A percentile compares a stretch with the other conserved stretches of the same genome.
Conservation (phyloP, 495 filamentous ascomycete genomes). For the Hyaloscypha variabilis region DNA sequence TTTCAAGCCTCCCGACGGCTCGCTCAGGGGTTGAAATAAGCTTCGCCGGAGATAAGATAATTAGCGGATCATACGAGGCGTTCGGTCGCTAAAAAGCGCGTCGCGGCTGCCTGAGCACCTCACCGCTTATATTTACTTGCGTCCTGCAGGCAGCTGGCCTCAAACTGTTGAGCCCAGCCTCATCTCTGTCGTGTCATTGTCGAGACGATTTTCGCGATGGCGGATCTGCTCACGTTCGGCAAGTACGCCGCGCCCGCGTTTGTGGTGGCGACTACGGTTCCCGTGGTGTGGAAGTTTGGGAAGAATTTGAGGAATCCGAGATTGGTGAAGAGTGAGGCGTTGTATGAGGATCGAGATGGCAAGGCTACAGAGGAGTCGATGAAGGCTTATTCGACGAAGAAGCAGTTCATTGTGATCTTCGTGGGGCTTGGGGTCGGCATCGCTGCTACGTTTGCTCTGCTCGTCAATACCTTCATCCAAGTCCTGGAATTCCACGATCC, state of each 20-base stretch:
- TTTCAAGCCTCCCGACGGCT: neutral
- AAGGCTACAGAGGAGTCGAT: constrained; percentile 57
- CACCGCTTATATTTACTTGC: neutral
- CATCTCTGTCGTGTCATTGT: neutral
- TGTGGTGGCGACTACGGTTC: neutral
- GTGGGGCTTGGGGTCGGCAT: constrained; percentile 4
- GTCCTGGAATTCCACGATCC: neutral
- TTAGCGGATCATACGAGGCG: no score
- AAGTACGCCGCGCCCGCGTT: neutral
- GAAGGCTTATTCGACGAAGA: constrained; percentile 50
- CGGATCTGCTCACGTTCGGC: constrained; percentile 1
- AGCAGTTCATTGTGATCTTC: constrained; percentile 12
- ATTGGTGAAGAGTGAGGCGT: neutral
- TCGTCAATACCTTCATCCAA: constrained; percentile 7
- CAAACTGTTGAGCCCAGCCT: neutral
- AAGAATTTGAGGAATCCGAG: constrained; percentile 5
- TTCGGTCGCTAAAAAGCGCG: neutral
- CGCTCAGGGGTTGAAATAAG: neutral
- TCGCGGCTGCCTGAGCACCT: neutral
- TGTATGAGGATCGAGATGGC: constrained; percentile 66
- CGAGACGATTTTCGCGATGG: constrained; percentile 1
- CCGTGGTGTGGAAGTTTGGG: constrained; percentile 6
- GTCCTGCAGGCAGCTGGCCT: no score
- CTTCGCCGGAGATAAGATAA: neutral
- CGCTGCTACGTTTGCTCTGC: constrained; percentile 14